phyloP scores from a whole-genome alignment of 164 flowering plant species.

The Stephania yunnanensis region DNA sequence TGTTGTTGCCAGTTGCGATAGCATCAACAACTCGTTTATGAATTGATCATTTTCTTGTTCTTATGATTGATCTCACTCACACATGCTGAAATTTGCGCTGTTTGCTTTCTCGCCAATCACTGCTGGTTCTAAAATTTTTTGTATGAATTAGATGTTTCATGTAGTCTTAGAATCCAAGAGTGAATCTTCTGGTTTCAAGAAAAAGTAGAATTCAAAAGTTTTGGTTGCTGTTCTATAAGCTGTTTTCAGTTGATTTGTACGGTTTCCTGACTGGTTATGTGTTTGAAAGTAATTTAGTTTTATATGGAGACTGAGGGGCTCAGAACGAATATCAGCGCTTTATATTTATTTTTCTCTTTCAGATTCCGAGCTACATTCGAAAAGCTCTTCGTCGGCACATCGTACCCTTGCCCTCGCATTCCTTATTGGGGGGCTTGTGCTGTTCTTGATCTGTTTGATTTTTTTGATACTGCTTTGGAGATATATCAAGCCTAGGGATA shows the following conservation, averaged over 20 bases:
- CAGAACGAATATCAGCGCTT: neutral
- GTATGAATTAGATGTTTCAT: too few relatives aligned
- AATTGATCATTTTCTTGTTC: too few relatives aligned
- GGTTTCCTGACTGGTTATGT: too few relatives aligned
- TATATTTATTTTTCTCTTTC: too few relatives aligned
- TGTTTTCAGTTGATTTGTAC: too few relatives aligned
- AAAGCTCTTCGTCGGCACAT: conserved; percentile 6
- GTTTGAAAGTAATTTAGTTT: neutral
- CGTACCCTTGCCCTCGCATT: conserved; percentile 26
- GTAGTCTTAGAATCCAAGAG: too few relatives aligned
- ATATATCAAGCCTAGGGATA: conserved; percentile 17
- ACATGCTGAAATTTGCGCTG: too few relatives aligned
- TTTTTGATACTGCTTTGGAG: conserved; percentile 34
- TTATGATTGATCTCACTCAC: too few relatives aligned
- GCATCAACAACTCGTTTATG: too few relatives aligned
- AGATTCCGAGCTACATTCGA: neutral
- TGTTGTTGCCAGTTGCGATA: too few relatives aligned
- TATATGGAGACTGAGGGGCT: neutral
- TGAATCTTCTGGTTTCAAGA: neutral
- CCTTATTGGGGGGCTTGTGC: conserved; percentile 36
- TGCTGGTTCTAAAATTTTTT: too few relatives aligned
- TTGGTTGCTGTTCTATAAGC: neutral
- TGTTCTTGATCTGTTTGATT: conserved; percentile 34
- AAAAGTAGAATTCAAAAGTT: neutral
- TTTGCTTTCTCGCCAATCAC: too few relatives aligned